Evolutionary conservation across 352 stramenopile genomes (phyloP).

Genomic region (Globisporangium nodosum): DNA sequence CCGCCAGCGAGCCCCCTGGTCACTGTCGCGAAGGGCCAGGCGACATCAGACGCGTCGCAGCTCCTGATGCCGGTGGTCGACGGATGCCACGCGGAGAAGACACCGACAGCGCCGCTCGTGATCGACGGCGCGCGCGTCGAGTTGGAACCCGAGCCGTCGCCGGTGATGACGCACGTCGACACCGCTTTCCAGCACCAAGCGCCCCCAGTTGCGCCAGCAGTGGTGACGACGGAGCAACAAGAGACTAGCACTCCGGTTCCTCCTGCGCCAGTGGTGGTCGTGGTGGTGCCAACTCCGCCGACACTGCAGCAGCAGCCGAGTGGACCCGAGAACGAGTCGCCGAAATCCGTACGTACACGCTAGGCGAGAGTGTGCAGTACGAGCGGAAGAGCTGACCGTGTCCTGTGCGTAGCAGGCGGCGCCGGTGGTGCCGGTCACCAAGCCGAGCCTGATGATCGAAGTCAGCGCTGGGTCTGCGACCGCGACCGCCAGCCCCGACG

Average conservation of each 20-base stretch:
- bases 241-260: neutral
- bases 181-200: neutral
- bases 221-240: neutral
- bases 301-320: neutral
- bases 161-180: neutral
- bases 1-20: too few species aligned
- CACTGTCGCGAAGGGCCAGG: too few species aligned
- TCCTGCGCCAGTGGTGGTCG: neutral
- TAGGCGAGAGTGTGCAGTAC: neutral
- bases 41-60: too few species aligned
- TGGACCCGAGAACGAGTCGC: neutral
- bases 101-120: neutral
- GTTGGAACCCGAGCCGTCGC: constrained; percentile 8
- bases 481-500: neutral
- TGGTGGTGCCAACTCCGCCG: neutral
- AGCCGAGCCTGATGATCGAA: neutral
- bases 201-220: neutral
- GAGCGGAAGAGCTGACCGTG: too few species aligned
- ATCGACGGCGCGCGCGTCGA: neutral
- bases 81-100: neutral
- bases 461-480: neutral
- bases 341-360: neutral
- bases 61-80: neutral
- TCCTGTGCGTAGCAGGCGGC: neutral
- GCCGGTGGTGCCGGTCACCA: neutral